Base-by-base conservation (phyloP, 2,329 filamentous ascomycete species). In the Nemania abortiva region DNA sequence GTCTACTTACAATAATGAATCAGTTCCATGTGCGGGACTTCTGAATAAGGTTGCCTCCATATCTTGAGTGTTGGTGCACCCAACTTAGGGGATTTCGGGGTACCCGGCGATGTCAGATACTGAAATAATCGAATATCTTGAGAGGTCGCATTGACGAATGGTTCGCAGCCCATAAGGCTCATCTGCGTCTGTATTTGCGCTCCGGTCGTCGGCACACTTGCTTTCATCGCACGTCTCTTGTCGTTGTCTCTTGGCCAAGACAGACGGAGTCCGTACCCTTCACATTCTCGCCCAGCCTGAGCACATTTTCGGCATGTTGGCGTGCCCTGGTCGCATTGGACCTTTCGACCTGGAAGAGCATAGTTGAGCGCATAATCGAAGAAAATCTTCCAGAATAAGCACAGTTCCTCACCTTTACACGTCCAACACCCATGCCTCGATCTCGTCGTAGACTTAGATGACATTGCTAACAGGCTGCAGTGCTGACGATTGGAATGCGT, bases 181-280 rank as follows among this genome's bases (percentile, higher is more conserved):
- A 20, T 50, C n/a, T 18, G 39, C 10, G n/a, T 18, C 22, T 11
- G 31, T 6, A 10, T 22, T 15, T 11, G 39, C 27, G 29, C 31
- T n/a, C 49, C 3, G 13, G 31, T 20, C 4, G 9, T 6, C 15
- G 54, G 47, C 22, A 56, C 59, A 15, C 7, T 42, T 7, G 29
- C 65, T 3, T 71, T 68, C 3, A 76, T 70, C 1, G 74, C 66
- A 31, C 76, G 76, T 57, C 61, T 74, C 50, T 69, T 69, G 58
- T 79, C 74, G 39, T 62, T 60, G 27, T 69, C 67, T 45, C 71
- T 71, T 1, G 77, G 77, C 77, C 77, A 79, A 6, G 77, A 79
- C 9, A 79, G 64, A 4, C 76, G 75, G 13, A 75, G 10, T 2
- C 55, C 72, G 52, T 78, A 78, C 4, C 76, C 76, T 62, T 72